A percentile compares a stretch with the other conserved stretches of the same genome.
These are phyloP conservation scores for Solanum pinnatisectum DNA, from an alignment of 257 asterid genomes.

Conservation along the genomic window DNA sequence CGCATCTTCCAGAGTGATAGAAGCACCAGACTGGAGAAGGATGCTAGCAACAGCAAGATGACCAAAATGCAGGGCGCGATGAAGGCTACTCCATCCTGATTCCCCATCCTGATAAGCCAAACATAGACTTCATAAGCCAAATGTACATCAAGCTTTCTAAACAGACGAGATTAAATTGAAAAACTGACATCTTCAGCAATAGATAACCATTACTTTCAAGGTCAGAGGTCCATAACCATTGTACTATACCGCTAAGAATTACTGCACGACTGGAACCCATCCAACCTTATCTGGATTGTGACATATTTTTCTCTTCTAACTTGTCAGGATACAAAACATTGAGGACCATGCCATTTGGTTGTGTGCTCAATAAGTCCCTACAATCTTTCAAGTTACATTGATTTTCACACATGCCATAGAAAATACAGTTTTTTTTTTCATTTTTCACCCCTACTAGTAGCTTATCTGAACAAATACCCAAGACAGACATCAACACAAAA, in stretches of 20 bases:
- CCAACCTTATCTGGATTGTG: background rate
- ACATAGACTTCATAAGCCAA: background rate
- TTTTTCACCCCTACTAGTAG: background rate
- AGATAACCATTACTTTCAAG: background rate
- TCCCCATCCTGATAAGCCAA: constrained; percentile 69
- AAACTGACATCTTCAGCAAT: background rate
- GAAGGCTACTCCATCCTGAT: constrained; percentile 99
- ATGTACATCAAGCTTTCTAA: background rate
- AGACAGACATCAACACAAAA: background rate
- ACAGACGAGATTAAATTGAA: background rate
- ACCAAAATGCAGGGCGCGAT: constrained; percentile 92
- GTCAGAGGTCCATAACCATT: background rate
- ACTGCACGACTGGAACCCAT: background rate
- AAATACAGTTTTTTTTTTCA: background rate
- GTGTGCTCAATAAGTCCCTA: background rate
- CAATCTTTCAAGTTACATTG: background rate
- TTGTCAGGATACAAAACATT: background rate
- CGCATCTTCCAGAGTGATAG: constrained; percentile 73
- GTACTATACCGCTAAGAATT: background rate
- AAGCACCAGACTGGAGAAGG: constrained; percentile 74
- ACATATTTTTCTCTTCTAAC: background rate
- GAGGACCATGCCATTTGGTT: background rate
- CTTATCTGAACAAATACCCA: background rate
- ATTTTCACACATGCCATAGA: background rate
- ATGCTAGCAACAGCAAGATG: constrained; percentile 91